These are phyloP conservation scores for Beauveria australis DNA, from an alignment of 2,329 filamentous ascomycete species.

Conservation along the genomic window DNA sequence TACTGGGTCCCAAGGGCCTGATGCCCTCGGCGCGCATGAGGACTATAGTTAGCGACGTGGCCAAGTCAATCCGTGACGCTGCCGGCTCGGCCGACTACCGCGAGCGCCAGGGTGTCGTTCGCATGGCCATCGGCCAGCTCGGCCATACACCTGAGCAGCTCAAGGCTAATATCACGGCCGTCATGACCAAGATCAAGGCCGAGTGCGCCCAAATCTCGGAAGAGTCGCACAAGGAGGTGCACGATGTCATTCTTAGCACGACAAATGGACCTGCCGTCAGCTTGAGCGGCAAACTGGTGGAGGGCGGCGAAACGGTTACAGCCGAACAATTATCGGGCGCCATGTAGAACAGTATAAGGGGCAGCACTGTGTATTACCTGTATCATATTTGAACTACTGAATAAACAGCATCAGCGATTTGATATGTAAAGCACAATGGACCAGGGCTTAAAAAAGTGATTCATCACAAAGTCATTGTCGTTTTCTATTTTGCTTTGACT, in stretches of 20 bases:
- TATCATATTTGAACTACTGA: constrained; percentile 12
- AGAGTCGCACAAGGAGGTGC: constrained; percentile 34
- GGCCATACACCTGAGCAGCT: constrained; percentile 82
- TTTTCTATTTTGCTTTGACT: constrained; percentile 23
- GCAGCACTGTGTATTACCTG: constrained; percentile 7
- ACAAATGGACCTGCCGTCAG: constrained; percentile 82
- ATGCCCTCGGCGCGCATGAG: constrained; percentile 88
- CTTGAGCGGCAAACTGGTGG: constrained; percentile 69
- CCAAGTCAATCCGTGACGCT: constrained; percentile 67
- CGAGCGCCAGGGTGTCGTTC: constrained; percentile 74
- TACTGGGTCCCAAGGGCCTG: constrained; percentile 80
- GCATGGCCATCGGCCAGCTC: constrained; percentile 86
- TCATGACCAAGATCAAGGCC: constrained; percentile 69
- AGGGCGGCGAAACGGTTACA: constrained; percentile 48
- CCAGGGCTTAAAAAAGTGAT: constrained; percentile 5
- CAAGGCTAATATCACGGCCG: constrained; percentile 70
- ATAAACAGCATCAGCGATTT: constrained; percentile 12
- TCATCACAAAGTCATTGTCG: constrained; percentile 23
- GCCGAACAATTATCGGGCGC: constrained; percentile 43
- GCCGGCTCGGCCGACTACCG: constrained; percentile 80
- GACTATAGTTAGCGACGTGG: constrained; percentile 78
- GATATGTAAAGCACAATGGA: background rate
- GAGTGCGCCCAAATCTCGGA: constrained; percentile 65
- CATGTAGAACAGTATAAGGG: constrained; percentile 35
- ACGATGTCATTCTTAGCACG: constrained; percentile 71